Evolutionary conservation across 208 protist species (phyloP).

Genomic region (Leishmania turanica): DNA sequence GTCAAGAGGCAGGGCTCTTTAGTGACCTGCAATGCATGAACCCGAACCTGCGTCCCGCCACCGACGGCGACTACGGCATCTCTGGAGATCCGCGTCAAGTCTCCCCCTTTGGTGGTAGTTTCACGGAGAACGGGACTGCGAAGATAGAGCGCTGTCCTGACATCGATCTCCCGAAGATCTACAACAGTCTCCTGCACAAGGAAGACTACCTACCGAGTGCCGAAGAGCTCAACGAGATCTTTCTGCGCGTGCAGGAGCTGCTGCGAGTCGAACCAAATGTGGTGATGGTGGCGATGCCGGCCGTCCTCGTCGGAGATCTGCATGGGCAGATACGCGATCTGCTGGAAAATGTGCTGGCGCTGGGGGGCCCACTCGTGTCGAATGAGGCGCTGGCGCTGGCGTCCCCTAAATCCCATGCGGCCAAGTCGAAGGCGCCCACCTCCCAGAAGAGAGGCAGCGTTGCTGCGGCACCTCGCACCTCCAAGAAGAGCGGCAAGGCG

Average conservation of each 20-base stretch:
- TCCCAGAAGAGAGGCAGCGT: not conserved
- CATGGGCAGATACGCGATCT: constrained; percentile 87
- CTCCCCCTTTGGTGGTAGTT: not conserved
- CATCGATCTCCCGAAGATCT: constrained; percentile 65
- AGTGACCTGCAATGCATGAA: constrained; percentile 34
- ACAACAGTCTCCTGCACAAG: constrained; percentile 51
- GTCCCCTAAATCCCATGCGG: not conserved
- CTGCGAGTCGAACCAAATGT: constrained; percentile 96
- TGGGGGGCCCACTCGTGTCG: constrained; percentile 61
- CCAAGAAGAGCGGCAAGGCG: constrained; percentile 8
- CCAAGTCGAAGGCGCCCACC: not conserved
- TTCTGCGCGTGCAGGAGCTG: constrained; percentile 66
- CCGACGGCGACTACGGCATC: constrained; percentile 3
- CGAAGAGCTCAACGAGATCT: constrained; percentile 79
- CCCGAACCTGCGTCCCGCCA: constrained; percentile 14
- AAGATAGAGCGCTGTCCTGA: constrained; percentile 27
- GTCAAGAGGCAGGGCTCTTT: constrained; percentile 50
- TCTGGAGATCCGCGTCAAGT: not conserved
- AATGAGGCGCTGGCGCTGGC: constrained; percentile 19
- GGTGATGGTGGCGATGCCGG: constrained; percentile 94
- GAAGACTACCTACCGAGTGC: constrained; percentile 64
- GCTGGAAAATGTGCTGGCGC: constrained; percentile 60
- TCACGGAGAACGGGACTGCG: not conserved
- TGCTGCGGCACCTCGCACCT: not conserved
- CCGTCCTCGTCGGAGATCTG: constrained; percentile 88